Evolutionary conservation across 2,329 filamentous ascomycete species (phyloP).

Genomic region (Malbranchea cinnamomea): DNA sequence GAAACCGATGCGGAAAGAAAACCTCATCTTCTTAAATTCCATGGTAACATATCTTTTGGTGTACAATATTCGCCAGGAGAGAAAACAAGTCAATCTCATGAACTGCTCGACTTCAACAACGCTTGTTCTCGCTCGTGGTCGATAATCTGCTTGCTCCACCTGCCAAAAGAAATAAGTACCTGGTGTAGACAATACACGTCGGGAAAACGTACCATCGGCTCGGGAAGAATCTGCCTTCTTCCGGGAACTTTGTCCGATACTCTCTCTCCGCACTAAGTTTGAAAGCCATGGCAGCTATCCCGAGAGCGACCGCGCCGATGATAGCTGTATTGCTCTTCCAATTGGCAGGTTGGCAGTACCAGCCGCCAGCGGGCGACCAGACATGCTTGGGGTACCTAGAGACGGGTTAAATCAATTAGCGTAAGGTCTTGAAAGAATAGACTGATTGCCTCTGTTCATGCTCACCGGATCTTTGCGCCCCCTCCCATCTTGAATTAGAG

Average conservation of each 20-base stretch:
- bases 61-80: slow-evolving; percentile 5
- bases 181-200: slow-evolving; percentile 6
- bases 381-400: slow-evolving; percentile 91
- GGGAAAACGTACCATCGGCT: slow-evolving; percentile 55
- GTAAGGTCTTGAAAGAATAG: no score
- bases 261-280: slow-evolving; percentile 61
- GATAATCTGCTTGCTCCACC: slow-evolving; percentile 58
- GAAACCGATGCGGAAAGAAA: slow-evolving; percentile 15
- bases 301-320: slow-evolving; percentile 51
- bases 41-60: no score
- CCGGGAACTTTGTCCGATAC: slow-evolving; percentile 58
- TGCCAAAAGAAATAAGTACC: slow-evolving; percentile 19
- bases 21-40: slow-evolving; percentile 10
- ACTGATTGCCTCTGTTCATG: no score
- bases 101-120: slow-evolving; percentile 28
- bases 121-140: slow-evolving; percentile 46
- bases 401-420: slow-evolving; percentile 30
- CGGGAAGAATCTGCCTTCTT: slow-evolving; percentile 62
- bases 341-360: slow-evolving; percentile 89
- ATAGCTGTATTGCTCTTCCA: slow-evolving; percentile 86
- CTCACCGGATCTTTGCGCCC: slow-evolving; percentile 62
- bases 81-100: slow-evolving; percentile 14
- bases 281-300: slow-evolving; percentile 54
- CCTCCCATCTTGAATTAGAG: slow-evolving; percentile 44
- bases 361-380: slow-evolving; percentile 96